Conservation (phyloP, 2,329 filamentous ascomycete genomes). For the Dendrostoma leiphaemia region DNA sequence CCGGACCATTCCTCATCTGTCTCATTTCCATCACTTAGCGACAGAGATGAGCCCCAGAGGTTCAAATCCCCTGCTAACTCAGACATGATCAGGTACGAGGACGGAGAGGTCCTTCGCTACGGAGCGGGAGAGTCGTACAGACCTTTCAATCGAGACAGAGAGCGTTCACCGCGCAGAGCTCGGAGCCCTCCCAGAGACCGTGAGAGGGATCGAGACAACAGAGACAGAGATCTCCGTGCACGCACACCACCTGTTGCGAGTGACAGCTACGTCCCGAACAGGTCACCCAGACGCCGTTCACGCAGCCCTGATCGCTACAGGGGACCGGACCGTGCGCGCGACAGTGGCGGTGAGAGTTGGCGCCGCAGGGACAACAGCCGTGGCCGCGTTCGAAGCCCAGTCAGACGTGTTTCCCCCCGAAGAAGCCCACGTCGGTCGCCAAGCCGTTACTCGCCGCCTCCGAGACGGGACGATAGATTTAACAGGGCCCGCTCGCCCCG, state of each 20-base stretch:
- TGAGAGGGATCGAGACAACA: slow-evolving; percentile 32
- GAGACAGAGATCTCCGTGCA: slow-evolving; percentile 23
- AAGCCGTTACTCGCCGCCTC: slow-evolving; percentile 34
- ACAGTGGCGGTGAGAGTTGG: slow-evolving; percentile 33
- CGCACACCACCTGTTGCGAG: slow-evolving; percentile 29
- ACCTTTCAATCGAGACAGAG: slow-evolving; percentile 44
- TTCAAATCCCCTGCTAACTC: slow-evolving; percentile 21
- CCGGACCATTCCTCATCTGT: neutral
- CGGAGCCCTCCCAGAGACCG: slow-evolving; percentile 29
- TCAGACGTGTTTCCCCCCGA: slow-evolving; percentile 31
- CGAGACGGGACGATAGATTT: slow-evolving; percentile 36
- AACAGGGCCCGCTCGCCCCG: slow-evolving; percentile 39
- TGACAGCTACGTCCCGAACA: slow-evolving; percentile 41
- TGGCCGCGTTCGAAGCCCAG: slow-evolving; percentile 34
- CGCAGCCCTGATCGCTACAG: slow-evolving; percentile 40
- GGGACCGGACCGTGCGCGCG: slow-evolving; percentile 33
- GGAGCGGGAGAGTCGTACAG: slow-evolving; percentile 61
- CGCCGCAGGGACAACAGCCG: slow-evolving; percentile 39
- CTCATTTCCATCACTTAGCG: neutral
- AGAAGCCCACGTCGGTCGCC: slow-evolving; percentile 29
- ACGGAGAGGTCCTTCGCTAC: slow-evolving; percentile 61
- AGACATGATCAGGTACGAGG: slow-evolving; percentile 48
- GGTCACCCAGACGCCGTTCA: slow-evolving; percentile 40
- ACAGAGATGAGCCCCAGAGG: neutral
- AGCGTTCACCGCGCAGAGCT: slow-evolving; percentile 25